A percentile compares a stretch with the other conserved stretches of the same genome.
Conservation (phyloP, 257 asterid species). For the Oldenlandia corymbosa region DNA sequence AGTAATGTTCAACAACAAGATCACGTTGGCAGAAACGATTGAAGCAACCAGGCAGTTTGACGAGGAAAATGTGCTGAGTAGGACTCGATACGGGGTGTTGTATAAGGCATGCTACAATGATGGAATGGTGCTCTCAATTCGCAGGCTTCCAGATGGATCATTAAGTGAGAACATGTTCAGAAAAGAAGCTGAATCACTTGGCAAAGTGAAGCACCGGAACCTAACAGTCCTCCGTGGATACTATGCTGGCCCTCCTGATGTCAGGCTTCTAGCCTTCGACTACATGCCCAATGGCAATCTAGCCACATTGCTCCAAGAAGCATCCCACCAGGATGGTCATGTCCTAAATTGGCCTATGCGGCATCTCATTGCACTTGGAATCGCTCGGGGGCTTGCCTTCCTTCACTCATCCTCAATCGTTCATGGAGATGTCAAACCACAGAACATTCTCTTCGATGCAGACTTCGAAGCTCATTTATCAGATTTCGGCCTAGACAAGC, state of each 20-base stretch:
- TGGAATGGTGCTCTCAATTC: constrained; percentile 68
- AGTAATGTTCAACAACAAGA: constrained; percentile 62
- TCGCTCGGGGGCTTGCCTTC: constrained; percentile 59
- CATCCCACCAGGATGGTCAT: constrained; percentile 74
- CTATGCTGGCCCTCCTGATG: constrained; percentile 53
- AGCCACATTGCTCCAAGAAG: constrained; percentile 61
- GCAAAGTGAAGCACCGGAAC: constrained; percentile 64
- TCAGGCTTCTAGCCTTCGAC: constrained; percentile 53
- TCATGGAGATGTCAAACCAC: constrained; percentile 69
- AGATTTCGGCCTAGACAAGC: constrained; percentile 61
- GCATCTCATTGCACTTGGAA: constrained; percentile 66
- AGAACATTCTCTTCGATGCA: constrained; percentile 61
- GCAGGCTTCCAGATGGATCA: constrained; percentile 44
- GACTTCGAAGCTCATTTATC: constrained; percentile 75
- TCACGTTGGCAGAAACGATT: constrained; percentile 58
- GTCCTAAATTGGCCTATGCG: constrained; percentile 80
- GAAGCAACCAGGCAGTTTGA: constrained; percentile 70
- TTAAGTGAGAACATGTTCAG: constrained; percentile 46
- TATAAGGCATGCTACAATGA: constrained; percentile 63
- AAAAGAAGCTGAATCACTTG: constrained; percentile 62
- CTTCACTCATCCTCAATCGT: constrained; percentile 50
- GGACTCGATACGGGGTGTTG: constrained; percentile 53
- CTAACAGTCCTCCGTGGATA: constrained; percentile 70
- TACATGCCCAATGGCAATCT: constrained; percentile 86
- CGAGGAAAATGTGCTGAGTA: constrained; percentile 58